phyloP scores from a whole-genome alignment of 257 asterid genomes.

The Salvia rosmarinus region DNA sequence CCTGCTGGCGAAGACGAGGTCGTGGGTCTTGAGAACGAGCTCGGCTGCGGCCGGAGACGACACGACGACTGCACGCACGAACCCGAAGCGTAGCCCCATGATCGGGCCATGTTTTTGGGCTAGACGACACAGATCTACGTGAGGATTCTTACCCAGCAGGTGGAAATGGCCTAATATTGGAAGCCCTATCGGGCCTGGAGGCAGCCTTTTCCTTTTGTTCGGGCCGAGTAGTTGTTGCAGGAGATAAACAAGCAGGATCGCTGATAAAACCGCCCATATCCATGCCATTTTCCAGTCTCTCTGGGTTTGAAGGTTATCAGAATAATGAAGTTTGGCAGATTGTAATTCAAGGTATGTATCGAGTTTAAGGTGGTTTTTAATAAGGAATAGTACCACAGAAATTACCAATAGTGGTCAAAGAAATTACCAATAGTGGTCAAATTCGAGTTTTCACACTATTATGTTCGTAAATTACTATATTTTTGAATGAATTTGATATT shows the following conservation, averaged over 20 bases:
- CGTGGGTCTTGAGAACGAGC: constrained; percentile 33
- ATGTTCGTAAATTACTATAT: no score
- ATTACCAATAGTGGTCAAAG: no score
- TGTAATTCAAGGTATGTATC: no score
- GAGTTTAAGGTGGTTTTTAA: no score
- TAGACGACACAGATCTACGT: constrained; percentile 8
- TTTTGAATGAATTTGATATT: no score
- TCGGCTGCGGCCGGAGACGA: constrained; percentile 35
- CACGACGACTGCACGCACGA: neutral
- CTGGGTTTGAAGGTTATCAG: no score
- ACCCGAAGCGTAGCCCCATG: constrained; percentile 34
- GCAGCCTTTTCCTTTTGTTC: neutral
- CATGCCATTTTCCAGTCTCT: constrained; percentile 35
- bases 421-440: no score
- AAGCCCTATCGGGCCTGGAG: constrained; percentile 35
- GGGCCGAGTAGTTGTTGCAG: constrained; percentile 4
- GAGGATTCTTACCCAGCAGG: constrained; percentile 28
- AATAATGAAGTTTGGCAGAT: no score
- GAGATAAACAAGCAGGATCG: constrained; percentile 12
- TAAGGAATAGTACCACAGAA: no score
- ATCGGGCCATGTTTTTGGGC: constrained; percentile 39
- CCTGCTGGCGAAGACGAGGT: constrained; percentile 34
- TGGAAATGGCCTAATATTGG: constrained; percentile 40
- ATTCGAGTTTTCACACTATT: no score
- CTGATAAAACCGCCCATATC: constrained; percentile 28